Evolutionary conservation across 495 filamentous ascomycete genomes (phyloP).

Genomic region (Penicillium canescens): DNA sequence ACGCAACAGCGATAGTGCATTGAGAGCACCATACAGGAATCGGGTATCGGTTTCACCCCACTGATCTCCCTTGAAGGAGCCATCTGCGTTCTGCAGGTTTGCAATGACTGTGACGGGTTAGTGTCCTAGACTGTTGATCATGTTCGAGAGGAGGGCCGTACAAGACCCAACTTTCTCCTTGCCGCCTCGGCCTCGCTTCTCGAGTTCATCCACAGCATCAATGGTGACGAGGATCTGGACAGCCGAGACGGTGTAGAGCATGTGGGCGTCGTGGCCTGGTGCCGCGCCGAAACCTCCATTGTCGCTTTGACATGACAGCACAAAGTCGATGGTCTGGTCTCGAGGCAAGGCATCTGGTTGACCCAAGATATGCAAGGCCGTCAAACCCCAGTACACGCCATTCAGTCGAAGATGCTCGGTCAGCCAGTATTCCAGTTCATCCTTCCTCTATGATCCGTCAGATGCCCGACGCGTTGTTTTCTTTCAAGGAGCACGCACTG

Average conservation of each 20-base stretch:
- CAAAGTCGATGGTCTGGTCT: constrained; percentile 81
- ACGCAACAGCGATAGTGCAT: constrained; percentile 78
- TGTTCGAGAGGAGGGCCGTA: constrained; percentile 41
- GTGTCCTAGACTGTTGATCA: constrained; percentile 13
- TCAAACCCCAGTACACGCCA: constrained; percentile 95
- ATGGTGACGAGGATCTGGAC: constrained; percentile 86
- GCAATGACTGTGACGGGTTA: constrained; percentile 66
- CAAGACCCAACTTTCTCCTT: constrained; percentile 72
- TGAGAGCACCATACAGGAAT: constrained; percentile 87
- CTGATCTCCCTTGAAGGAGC: constrained; percentile 88
- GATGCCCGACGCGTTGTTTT: constrained; percentile 1
- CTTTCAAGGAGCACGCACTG: constrained; percentile 52
- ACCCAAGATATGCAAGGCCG: constrained; percentile 79
- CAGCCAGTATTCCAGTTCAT: constrained; percentile 95
- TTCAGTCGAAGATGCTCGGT: constrained; percentile 95
- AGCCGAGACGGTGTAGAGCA: constrained; percentile 91
- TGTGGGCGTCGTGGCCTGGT: constrained; percentile 91
- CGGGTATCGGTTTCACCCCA: constrained; percentile 96
- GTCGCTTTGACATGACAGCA: constrained; percentile 85
- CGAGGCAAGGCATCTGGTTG: constrained; percentile 79
- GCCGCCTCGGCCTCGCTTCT: constrained; percentile 63
- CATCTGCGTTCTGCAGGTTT: constrained; percentile 77
- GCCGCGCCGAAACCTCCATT: constrained; percentile 91
- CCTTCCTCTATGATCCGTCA: constrained; percentile 62
- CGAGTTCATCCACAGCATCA: constrained; percentile 82